Conservation (phyloP, 2,329 filamentous ascomycete genomes). For the Curvularia spicifera region DNA sequence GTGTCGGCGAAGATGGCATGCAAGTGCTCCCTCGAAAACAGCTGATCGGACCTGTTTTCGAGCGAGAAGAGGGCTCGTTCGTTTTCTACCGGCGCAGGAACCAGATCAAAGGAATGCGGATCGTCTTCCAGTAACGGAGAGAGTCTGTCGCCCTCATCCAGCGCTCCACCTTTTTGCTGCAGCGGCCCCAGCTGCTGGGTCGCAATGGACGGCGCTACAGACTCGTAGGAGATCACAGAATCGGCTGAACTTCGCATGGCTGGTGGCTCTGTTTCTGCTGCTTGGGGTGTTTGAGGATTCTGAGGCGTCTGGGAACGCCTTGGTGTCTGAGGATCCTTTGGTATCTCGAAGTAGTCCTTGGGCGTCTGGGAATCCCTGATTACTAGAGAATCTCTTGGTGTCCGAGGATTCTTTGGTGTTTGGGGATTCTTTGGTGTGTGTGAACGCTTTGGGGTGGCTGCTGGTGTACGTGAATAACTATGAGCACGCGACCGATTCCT, state of each 20-base stretch:
- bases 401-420: slow-evolving; percentile 5
- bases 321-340: not conserved
- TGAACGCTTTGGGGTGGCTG: slow-evolving; percentile 14
- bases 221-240: slow-evolving; percentile 47
- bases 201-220: slow-evolving; percentile 40
- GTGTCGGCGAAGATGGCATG: slow-evolving; percentile 69
- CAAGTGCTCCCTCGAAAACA: slow-evolving; percentile 72
- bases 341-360: not conserved
- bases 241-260: slow-evolving; percentile 45
- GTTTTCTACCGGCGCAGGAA: slow-evolving; percentile 51
- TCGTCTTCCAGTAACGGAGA: slow-evolving; percentile 61
- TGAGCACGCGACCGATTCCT: slow-evolving; percentile 20
- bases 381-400: not conserved
- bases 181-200: slow-evolving; percentile 50
- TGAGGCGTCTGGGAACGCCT: not conserved
- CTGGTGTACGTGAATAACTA: slow-evolving; percentile 24
- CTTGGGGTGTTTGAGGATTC: slow-evolving; percentile 19
- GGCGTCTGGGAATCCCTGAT: slow-evolving; percentile 2
- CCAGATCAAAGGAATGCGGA: slow-evolving; percentile 61
- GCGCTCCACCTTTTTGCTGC: slow-evolving; percentile 50
- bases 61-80: slow-evolving; percentile 57
- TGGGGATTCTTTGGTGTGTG: slow-evolving; percentile 8
- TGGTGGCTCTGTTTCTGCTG: slow-evolving; percentile 22
- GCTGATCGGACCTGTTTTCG: slow-evolving; percentile 67
- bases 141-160: slow-evolving; percentile 53